Evolutionary conservation across 805 yeast species (phyloP).

Genomic region (Yueomyces sinensis): DNA sequence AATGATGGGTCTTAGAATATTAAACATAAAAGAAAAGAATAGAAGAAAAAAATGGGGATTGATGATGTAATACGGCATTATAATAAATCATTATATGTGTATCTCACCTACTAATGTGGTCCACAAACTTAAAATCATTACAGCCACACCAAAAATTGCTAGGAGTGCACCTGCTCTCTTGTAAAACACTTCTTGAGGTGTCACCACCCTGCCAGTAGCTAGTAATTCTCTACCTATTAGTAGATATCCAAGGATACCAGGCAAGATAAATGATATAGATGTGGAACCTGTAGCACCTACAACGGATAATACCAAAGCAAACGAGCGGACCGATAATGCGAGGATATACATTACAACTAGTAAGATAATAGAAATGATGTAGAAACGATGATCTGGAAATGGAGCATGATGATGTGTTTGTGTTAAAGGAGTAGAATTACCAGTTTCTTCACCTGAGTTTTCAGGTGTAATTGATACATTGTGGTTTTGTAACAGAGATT

Average conservation of each 20-base stretch:
- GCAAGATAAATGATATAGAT: conserved; percentile 77
- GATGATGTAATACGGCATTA: no score
- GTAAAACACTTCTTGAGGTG: conserved; percentile 14
- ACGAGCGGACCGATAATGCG: conserved; percentile 56
- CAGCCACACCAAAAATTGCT: conserved; percentile 53
- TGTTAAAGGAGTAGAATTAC: background rate
- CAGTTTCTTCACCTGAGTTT: conserved; percentile 2
- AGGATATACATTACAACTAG: conserved; percentile 43
- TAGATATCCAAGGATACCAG: conserved; percentile 75
- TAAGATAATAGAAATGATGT: conserved; percentile 29
- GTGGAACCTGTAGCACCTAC: conserved; percentile 94
- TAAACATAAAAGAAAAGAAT: no score
- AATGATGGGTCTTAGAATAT: no score
- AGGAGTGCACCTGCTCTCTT: conserved; percentile 42
- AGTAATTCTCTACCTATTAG: conserved; percentile 34
- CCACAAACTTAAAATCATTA: conserved; percentile 38
- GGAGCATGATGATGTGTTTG: conserved; percentile 8
- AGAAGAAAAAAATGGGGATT: no score
- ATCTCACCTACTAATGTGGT: background rate
- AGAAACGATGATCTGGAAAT: conserved; percentile 12
- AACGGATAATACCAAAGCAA: conserved; percentile 71
- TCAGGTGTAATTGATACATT: background rate
- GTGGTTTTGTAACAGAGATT: conserved; percentile 2
- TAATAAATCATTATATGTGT: no score
- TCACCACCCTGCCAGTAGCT: conserved; percentile 18